Conservation (phyloP, 2,329 filamentous ascomycete species). For the Amphichorda felina region DNA sequence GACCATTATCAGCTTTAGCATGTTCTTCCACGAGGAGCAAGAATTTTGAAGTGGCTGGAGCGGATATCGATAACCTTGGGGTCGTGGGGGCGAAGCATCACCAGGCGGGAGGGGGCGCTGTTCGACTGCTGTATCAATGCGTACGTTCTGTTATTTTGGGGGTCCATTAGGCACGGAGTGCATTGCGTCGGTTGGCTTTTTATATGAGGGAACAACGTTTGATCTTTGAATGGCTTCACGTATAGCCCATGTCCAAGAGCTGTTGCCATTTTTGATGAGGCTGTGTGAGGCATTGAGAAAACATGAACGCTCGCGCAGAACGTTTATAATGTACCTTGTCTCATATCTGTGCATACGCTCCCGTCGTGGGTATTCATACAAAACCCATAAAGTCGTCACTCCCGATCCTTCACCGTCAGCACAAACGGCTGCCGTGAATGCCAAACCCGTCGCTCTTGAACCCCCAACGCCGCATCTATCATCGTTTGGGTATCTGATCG, state of each 20-base stretch:
- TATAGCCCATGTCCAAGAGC: no score
- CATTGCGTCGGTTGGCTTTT: conserved; percentile 5
- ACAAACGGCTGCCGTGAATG: conserved; percentile 46
- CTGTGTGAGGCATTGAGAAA: no score
- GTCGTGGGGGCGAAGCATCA: no score
- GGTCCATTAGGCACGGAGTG: no score
- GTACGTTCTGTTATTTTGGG: no score
- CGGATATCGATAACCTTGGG: no score
- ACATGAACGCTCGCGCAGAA: no score
- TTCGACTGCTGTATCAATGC: no score
- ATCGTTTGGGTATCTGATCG: conserved; percentile 43
- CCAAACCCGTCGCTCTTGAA: conserved; percentile 52
- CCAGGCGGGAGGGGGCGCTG: no score
- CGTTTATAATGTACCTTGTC: no score
- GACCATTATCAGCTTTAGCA: conserved; percentile 93
- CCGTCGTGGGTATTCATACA: background rate
- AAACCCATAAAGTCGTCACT: background rate
- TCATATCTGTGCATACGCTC: background rate
- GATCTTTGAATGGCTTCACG: no score
- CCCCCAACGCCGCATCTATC: conserved; percentile 46
- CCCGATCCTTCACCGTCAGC: conserved; percentile 37
- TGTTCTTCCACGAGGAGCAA: conserved; percentile 97
- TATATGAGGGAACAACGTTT: background rate
- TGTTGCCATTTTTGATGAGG: no score
- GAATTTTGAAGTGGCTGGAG: conserved; percentile 55